Evolutionary conservation across 371 early-diverging fungal species (phyloP).

Genomic region (Mucor velutinosus): DNA sequence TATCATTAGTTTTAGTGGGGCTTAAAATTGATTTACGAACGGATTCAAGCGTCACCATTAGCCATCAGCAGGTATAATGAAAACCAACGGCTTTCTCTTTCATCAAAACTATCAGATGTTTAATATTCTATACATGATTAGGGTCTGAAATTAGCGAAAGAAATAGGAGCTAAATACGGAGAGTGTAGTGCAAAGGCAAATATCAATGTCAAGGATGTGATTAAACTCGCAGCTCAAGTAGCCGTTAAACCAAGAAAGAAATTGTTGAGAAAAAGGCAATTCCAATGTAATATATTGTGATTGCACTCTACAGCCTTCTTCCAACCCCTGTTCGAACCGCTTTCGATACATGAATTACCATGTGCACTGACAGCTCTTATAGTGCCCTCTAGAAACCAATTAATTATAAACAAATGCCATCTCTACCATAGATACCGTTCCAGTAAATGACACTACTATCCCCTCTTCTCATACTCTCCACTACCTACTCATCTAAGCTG

Average conservation of each 20-base stretch:
- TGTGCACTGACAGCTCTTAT: neutral
- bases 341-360: neutral
- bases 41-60: slow-evolving; percentile 26
- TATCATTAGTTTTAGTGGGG: slow-evolving; percentile 68
- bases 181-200: slow-evolving; percentile 87
- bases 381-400: neutral
- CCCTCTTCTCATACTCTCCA: neutral
- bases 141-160: slow-evolving; percentile 72
- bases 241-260: slow-evolving; percentile 27
- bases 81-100: neutral
- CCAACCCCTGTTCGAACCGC: neutral
- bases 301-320: neutral
- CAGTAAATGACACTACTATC: neutral
- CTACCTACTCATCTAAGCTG: neutral
- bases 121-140: slow-evolving; percentile 19
- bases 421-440: neutral
- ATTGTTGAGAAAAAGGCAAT: slow-evolving; percentile 15
- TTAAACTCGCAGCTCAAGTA: slow-evolving; percentile 43
- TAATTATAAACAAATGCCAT: neutral
- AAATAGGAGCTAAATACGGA: slow-evolving; percentile 78
- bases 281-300: slow-evolving; percentile 23
- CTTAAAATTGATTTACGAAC: slow-evolving; percentile 69
- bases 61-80: slow-evolving; percentile 28
- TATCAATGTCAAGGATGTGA: slow-evolving; percentile 79
- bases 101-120: neutral